Evolutionary conservation across 345 rosid genomes (phyloP), one percentile per base, ranked within the genome.

Genomic region (Turnera subulata): DNA sequence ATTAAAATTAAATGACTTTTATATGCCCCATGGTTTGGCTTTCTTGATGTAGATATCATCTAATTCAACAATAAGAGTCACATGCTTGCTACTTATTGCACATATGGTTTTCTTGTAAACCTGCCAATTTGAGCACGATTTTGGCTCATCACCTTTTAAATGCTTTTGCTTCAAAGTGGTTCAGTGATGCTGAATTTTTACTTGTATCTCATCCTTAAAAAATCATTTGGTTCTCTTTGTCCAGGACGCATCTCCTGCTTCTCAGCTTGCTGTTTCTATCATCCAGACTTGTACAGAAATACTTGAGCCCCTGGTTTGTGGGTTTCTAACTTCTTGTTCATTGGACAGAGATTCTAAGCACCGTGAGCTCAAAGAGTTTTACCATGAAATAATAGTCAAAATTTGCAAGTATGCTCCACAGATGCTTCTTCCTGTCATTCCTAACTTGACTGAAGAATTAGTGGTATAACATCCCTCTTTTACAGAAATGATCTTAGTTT

Each of bases 231-330:
- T 61, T 38, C 33, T 35, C 58, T 35, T 35, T 64, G 11, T 56
- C 45, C 82, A 84, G 95, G 83, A 65, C 64, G 70, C 53, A 53
- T 52, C 79, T 64, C 68, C 80, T 67, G 78, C 79, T 62, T 72
- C 76, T 66, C 78, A 64, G 75, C 91, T 92, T 58, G 98, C 98
- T 37, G 76, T 71, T 68, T 83, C 91, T 63, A 78, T 92, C 66
- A 82, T 89, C 69, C 78, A 85, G 74, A 61, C 70, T 63, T 89
- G 95, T 66, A 49, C 73, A 57, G 79, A 78, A 74, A 79, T 63
- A 56, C 86, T 92, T 51, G 78, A 83, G 86, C 94, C 93, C 32
- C 78, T 76, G 17, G 64, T 89, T 75, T 76, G 84, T 76, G 76
- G 83, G 55, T 86, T 92, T 68, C 71, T 92, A 61, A 62, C 83